Conservation (phyloP, 768 basidiomycete species). For the Phaffia australis region DNA sequence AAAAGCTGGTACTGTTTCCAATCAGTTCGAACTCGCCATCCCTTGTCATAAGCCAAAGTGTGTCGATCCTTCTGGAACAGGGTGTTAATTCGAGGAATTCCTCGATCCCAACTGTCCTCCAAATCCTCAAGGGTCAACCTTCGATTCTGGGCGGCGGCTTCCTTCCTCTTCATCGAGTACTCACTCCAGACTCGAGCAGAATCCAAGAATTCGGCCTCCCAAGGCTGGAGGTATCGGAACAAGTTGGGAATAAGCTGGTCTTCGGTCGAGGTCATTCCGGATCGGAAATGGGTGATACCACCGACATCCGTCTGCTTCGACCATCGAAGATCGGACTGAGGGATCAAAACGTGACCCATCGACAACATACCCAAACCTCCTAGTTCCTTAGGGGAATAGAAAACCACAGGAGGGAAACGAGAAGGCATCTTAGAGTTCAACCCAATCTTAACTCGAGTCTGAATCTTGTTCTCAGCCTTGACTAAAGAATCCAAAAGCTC, state of each 20-base stretch:
- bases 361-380: constrained; percentile 98
- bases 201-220: constrained; percentile 96
- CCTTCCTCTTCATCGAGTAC: constrained; percentile 98
- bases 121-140: constrained; percentile 93
- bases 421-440: constrained; percentile 99
- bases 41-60: constrained; percentile 91
- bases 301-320: constrained; percentile 96
- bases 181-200: constrained; percentile 99
- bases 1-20: constrained; percentile 95
- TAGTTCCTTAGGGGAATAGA: constrained; percentile 85
- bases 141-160: constrained; percentile 97
- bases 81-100: constrained; percentile 81
- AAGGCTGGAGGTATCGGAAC: constrained; percentile 91
- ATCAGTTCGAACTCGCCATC: constrained; percentile 94
- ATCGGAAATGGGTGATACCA: constrained; percentile 97
- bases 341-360: constrained; percentile 98
- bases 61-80: constrained; percentile 84
- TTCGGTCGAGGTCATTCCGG: constrained; percentile 77
- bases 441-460: constrained; percentile 99
- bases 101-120: constrained; percentile 73
- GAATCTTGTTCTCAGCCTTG: constrained; percentile 99
- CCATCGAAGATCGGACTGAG: constrained; percentile 94
- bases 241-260: constrained; percentile 85
- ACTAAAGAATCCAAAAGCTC: constrained; percentile 91
- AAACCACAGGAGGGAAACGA: constrained; percentile 67